Evolutionary conservation across 495 filamentous ascomycete genomes (phyloP), one percentile per base, ranked within the genome.

Genomic region (Penicillium robsamsonii): DNA sequence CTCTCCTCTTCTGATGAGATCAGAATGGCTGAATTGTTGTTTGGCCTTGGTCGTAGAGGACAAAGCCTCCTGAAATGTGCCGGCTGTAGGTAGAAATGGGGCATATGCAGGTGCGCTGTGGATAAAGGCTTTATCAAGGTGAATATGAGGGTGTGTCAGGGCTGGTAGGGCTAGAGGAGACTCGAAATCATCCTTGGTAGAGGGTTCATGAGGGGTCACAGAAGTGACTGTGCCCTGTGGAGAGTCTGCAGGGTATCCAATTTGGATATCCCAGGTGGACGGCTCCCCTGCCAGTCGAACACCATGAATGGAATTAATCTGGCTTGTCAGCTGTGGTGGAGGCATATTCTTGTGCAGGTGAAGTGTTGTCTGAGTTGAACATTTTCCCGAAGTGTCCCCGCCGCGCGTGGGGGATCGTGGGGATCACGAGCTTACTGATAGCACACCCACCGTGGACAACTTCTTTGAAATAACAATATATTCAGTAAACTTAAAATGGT

Each of bases 71-170:
- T 67, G 63, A 68, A 91, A 90, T 22, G 79, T 75, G 35, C 89
- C 88, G 2, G 72, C 74, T 20, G 66, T 50, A 20, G 86, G 82
- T n/a, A 79, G 66, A 15, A 88, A 75, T 51, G 87, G 78, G 4
- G 76, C 74, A 68, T 84, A 88, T 61, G 79, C 75, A 2, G 77
- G 72, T 49, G 82, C 70, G 48, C 68, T 75, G 50, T 91, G 79
- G 17, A 91, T 73, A 63, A 84, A 91, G 40, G 83, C 81, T 69
- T 92, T 91, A 66, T 91, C 89, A 41, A 91, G 75, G 63, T 91
- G 88, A 46, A 91, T 82, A 60, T 91, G 87, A 11, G 88, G 84
- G 63, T 92, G 89, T 44, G 85, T 88, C 24, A 91, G 76, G 13
- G 80, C 71, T 25, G 88, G 86, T 41, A 70, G 65, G 41, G 55